These are phyloP conservation scores for Nannochloropsis gaditana DNA, from an alignment of 108 stramenopile genomes.

Conservation along the genomic window DNA sequence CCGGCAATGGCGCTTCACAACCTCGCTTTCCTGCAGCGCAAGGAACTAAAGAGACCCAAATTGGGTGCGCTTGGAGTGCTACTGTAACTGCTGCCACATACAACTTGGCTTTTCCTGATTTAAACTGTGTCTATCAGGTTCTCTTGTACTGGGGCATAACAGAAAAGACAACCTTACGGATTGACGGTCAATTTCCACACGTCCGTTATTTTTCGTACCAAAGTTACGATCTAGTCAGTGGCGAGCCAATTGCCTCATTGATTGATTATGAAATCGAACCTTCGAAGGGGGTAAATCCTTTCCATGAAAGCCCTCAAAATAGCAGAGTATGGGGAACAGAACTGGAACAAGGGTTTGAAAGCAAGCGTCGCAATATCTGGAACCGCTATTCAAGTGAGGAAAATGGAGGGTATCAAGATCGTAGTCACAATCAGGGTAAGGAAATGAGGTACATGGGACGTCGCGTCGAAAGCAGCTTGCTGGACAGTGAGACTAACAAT, in stretches of 20 bases:
- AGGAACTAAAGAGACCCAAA: background rate
- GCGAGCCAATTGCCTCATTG: background rate
- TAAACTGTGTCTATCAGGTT: conserved; percentile 3
- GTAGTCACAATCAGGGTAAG: background rate
- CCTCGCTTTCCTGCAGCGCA: background rate
- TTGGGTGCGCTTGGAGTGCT: background rate
- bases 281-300: background rate
- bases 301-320: background rate
- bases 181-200: background rate
- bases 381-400: background rate
- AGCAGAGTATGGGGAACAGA: background rate
- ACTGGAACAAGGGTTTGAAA: background rate
- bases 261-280: background rate
- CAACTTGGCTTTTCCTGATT: background rate
- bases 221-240: background rate
- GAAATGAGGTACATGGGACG: background rate
- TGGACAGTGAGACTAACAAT: too few relatives aligned
- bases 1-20: background rate
- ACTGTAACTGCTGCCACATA: conserved; percentile 1
- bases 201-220: conserved; percentile 12
- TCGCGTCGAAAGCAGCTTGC: background rate
- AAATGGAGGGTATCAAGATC: background rate
- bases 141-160: conserved; percentile 5
- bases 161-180: background rate
- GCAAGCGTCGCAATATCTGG: background rate